These are phyloP conservation scores for Populus deltoides DNA, from an alignment of 345 rosid species.

Conservation along the genomic window DNA sequence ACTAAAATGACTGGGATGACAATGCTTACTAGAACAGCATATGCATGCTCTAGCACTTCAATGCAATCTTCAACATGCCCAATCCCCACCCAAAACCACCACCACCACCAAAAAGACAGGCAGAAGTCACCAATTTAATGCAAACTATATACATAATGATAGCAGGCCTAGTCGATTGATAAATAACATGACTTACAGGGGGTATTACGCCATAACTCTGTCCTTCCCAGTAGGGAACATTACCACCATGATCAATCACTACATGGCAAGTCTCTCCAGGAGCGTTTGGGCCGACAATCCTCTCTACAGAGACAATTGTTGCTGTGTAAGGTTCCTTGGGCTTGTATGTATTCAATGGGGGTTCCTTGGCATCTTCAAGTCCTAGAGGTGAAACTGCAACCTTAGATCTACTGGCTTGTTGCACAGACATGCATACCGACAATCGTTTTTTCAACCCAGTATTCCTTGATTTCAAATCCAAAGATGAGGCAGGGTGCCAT, in stretches of 20 bases:
- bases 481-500: constrained; percentile 40
- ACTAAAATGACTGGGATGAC: not conserved
- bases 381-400: constrained; percentile 70
- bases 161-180: not conserved
- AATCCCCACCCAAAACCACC: no score
- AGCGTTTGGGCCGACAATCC: constrained; percentile 84
- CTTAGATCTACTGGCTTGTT: constrained; percentile 72
- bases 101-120: not conserved
- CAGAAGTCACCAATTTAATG: not conserved
- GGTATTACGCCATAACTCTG: constrained; percentile 98
- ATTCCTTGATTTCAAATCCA: constrained; percentile 46
- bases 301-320: constrained; percentile 86
- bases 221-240: constrained; percentile 99
- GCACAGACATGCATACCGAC: constrained; percentile 80
- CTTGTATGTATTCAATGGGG: constrained; percentile 69
- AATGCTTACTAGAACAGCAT: not conserved
- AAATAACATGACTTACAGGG: constrained; percentile 63
- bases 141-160: not conserved
- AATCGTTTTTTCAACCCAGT: constrained; percentile 25
- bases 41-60: not conserved
- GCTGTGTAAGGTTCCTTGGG: constrained; percentile 94
- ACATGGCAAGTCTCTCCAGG: constrained; percentile 99
- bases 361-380: constrained; percentile 70
- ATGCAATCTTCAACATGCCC: no score
- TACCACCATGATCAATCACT: constrained; percentile 88